Conservation (phyloP, 148 eudicot species). For the Fagopyrum tataricum region DNA sequence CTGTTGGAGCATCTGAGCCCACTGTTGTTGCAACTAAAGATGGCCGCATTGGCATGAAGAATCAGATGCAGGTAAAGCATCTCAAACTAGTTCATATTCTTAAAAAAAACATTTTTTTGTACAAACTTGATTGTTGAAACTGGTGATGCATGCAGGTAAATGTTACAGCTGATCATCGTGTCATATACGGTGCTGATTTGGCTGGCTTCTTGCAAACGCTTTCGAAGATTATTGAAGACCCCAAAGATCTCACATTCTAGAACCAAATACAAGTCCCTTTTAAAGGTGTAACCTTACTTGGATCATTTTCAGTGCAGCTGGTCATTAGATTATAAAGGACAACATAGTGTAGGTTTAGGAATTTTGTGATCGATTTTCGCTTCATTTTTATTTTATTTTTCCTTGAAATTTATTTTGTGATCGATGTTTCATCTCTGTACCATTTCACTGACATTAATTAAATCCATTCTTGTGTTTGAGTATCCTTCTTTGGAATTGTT, state of each 20-base stretch:
- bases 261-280: not conserved
- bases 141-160: constrained; percentile 48
- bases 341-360: not conserved
- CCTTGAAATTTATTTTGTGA: not conserved
- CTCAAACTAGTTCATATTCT: not conserved
- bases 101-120: not conserved
- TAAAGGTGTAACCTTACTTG: not conserved
- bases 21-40: constrained; percentile 80
- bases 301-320: constrained; percentile 1
- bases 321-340: not conserved
- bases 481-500: not conserved
- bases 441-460: constrained; percentile 4
- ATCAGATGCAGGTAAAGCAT: constrained; percentile 71
- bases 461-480: constrained; percentile 1
- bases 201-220: constrained; percentile 93
- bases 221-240: constrained; percentile 83
- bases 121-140: not conserved
- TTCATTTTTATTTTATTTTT: not conserved
- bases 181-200: constrained; percentile 95
- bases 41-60: constrained; percentile 90
- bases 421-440: not conserved
- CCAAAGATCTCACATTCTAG: constrained; percentile 83
- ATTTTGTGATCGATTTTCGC: constrained; percentile 7
- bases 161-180: constrained; percentile 97
- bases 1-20: constrained; percentile 93